Base-by-base conservation (phyloP, 345 rosid genomes). In the Leavenworthia alabamica region DNA sequence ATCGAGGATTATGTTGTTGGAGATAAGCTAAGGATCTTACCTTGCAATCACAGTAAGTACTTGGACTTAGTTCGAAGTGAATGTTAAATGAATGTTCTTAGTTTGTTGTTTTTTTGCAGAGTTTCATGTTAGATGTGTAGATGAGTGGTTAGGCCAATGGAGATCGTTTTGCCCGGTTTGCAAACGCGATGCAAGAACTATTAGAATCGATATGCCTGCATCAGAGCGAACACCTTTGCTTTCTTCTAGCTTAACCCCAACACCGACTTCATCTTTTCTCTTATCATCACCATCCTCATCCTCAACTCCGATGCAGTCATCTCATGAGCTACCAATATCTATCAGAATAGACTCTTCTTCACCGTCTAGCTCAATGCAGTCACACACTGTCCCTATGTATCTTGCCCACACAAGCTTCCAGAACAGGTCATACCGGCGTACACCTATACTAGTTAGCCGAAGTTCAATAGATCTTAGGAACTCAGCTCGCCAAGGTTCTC, bases 131-230 rank as follows among this genome's bases (percentile, higher is more conserved):
- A 47, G 48, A 42, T 89, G 97, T 68, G 86, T 93, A 36, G 99
- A 93, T 57, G 75, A 86, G 48, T 93, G 99, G 99, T 96, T 93
- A 58, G 91, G 96, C 2, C 35, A 86, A 12, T 83, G 99, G 92
- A 83, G 82, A 76, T 86, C 99, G 5, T 93, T 89, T 75, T 92
- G 98, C 68, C 98, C 98, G 0, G 86, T 92, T 50, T 92, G 98
- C 82, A 89, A 92, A 81, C 86, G 86, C 2, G 97, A 86, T 74
- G 97, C 96, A 33, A 82, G 97, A 79, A 83, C 83, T 28, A 77
- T 73, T 71, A 78, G 77, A 1, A 81, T 77, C 12, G 80, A 85
- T 54, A 85, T 79, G 10, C 91, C 96, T 0, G 89, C 91, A 33
- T 82, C 98, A 16, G 98, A 89, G 70, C 77, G 69, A 43, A 92